Percentiles rank a stretch among this genome's conserved stretches.
Evolutionary conservation across 768 basidiomycete species (phyloP).

Genomic region (Fibroporia radiculosa): DNA sequence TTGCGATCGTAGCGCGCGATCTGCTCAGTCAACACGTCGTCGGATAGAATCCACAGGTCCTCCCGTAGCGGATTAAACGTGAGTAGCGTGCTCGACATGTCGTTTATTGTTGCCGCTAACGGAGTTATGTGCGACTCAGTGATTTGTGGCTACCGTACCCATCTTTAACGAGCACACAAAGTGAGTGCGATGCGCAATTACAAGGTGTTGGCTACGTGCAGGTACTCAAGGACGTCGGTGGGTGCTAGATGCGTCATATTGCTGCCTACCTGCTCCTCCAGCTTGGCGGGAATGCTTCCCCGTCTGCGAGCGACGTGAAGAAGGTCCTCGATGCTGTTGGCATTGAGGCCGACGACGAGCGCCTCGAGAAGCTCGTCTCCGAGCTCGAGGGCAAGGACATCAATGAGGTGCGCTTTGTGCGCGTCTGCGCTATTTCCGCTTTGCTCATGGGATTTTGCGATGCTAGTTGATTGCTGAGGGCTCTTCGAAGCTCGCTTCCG

Average conservation of each 20-base stretch:
- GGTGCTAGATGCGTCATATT: constrained; percentile 77
- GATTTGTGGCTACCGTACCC: constrained; percentile 87
- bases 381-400: constrained; percentile 90
- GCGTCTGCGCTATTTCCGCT: constrained; percentile 1
- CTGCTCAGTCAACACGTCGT: constrained; percentile 29
- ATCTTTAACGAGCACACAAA: constrained; percentile 23
- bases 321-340: constrained; percentile 80
- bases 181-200: not conserved
- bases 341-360: constrained; percentile 79
- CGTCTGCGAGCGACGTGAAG: constrained; percentile 82
- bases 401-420: constrained; percentile 44
- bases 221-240: not conserved
- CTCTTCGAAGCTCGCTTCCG: constrained; percentile 89
- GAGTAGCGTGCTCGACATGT: no score
- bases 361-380: constrained; percentile 74
- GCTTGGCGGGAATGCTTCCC: constrained; percentile 84
- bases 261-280: constrained; percentile 98
- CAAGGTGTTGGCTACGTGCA: not conserved
- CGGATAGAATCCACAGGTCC: constrained; percentile 93
- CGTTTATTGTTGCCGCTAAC: not conserved
- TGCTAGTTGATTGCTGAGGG: constrained; percentile 85
- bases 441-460: not conserved
- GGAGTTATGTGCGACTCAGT: constrained; percentile 30
- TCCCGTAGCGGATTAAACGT: constrained; percentile 88
- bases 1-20: constrained; percentile 1